Conservation (phyloP, 1,139 yeast genomes). For the Diutina sp. region DNA sequence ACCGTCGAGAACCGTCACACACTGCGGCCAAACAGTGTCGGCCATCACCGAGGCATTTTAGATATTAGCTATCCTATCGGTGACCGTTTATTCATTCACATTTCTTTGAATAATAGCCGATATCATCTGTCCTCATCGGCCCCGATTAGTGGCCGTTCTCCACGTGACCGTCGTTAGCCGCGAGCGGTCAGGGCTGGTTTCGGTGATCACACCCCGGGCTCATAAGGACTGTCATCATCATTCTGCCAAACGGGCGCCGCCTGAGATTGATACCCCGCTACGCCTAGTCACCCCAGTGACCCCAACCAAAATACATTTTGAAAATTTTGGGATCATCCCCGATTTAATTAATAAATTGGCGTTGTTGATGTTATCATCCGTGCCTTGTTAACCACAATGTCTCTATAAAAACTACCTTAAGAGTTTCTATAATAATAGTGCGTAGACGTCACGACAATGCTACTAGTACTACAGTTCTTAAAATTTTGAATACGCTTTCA, state of each 20-base stretch:
- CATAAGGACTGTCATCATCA: neutral
- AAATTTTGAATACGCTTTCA: no score
- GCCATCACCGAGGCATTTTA: neutral
- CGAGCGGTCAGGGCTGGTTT: neutral
- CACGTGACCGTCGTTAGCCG: neutral
- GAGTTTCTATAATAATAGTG: neutral
- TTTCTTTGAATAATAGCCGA: neutral
- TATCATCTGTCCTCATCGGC: neutral
- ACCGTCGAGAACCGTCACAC: neutral
- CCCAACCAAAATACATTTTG: no score
- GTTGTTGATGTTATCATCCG: no score
- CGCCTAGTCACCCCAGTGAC: no score
- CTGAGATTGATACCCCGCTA: neutral
- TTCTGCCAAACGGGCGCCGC: neutral
- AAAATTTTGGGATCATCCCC: no score
- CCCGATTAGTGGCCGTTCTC: neutral
- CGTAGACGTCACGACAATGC: neutral
- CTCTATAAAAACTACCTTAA: neutral
- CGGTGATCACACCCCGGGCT: neutral
- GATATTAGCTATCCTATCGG: no score
- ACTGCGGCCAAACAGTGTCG: neutral
- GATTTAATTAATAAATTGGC: no score
- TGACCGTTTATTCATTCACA: neutral
- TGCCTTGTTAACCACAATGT: no score
- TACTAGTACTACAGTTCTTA: neutral